Conservation (phyloP, 2,329 filamentous ascomycete species). For the Beauveria sp. region DNA sequence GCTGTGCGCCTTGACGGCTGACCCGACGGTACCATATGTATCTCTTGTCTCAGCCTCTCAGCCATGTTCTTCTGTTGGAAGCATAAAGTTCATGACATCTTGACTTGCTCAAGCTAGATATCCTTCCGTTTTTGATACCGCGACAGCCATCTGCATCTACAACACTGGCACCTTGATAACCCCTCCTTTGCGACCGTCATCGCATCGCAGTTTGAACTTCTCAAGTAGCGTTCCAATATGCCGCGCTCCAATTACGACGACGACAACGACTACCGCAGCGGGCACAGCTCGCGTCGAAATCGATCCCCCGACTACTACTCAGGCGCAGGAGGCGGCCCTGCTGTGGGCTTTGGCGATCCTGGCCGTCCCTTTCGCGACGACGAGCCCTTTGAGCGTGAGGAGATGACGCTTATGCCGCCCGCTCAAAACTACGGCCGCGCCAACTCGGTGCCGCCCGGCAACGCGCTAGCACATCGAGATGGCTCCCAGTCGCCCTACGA, state of each 20-base stretch:
- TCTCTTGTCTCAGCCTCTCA: neutral
- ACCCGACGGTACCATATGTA: neutral
- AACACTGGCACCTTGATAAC: neutral
- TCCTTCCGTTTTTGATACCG: neutral
- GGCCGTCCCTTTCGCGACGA: conserved; percentile 17
- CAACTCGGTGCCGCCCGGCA: conserved; percentile 25
- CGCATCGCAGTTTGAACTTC: neutral
- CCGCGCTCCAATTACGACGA: conserved; percentile 15
- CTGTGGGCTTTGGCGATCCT: conserved; percentile 10
- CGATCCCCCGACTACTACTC: conserved; percentile 26
- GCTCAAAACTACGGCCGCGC: conserved; percentile 20
- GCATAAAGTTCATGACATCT: neutral
- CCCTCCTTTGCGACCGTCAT: neutral
- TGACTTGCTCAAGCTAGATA: neutral
- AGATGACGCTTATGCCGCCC: conserved; percentile 21
- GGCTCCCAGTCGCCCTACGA: conserved; percentile 17
- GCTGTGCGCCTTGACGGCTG: neutral
- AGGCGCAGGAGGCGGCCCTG: conserved; percentile 19
- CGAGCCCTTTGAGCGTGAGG: conserved; percentile 21
- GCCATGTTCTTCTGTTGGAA: neutral
- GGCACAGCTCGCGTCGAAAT: conserved; percentile 11
- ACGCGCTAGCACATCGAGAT: conserved; percentile 19
- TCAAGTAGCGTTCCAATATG: neutral
- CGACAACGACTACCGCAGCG: conserved; percentile 8
- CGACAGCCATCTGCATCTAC: neutral